Base-by-base conservation (phyloP, 192 early-diverging fungal species). In the Thamnidium elegans region DNA sequence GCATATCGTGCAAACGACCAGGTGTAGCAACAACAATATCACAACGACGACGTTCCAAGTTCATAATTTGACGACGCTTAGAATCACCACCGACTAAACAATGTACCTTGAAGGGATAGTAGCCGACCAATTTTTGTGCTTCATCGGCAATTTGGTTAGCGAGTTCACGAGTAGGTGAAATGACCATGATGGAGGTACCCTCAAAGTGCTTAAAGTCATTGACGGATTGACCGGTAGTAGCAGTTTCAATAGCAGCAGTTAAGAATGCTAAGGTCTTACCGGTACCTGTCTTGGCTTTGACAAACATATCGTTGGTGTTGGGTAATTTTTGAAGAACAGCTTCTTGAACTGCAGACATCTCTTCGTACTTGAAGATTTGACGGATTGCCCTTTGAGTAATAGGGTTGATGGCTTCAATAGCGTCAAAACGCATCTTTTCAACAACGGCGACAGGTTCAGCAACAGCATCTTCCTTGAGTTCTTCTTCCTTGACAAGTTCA, bases 251-350 rank as follows among this genome's bases (percentile, higher is more conserved):
- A 1, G 94, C 92, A 7, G 94, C 89, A 32, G 94, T 82, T 71
- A 99, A 73, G 62, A 99, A 99, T n/a, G 94, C 97, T 17, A 93
- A 74, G 0, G 95, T 99, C 75, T 99, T 99, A 47, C 97, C 97
- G 0, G 95, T 97, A 68, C 97, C 97, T 11, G 97, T 99, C 77
- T 97, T 96, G 8, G 95, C 94, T 65, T 94, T 89, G 63, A 97
- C 90, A 76, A 99, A 87, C 62, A 98, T 80, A 68, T 99, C 97
- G 8, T 68, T 70, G 14, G 81, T 75, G 20, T 87, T 83, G 19
- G 91, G 91, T 34, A 92, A 66, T 34, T 79, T 72, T 5, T 79
- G 81, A 43, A 93, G 72, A n/a, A 98, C 89, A 69, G 86, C 84
- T 32, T 89, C 70, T 69, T 98, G 96, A 4, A 96, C 94, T 66